Evolutionary conservation across 2,329 filamentous ascomycete species (phyloP).

Genomic region (Cercospora sesami): DNA sequence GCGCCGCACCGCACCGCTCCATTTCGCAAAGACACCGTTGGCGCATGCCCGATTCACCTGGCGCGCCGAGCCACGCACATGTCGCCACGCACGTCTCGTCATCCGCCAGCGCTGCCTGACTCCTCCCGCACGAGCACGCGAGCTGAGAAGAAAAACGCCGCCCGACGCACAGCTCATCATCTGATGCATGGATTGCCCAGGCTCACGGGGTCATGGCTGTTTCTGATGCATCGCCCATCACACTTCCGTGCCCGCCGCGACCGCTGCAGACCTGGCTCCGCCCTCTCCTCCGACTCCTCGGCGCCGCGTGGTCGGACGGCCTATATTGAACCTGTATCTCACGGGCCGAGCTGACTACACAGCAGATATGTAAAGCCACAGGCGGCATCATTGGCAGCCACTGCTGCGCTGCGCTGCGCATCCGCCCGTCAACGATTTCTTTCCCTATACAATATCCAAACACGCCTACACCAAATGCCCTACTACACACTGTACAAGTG

Average conservation of each 20-base stretch:
- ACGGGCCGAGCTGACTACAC: neutral
- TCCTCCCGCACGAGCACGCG: constrained; percentile 1
- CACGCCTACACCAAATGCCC: neutral
- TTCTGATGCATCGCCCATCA: neutral
- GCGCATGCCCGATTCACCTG: neutral
- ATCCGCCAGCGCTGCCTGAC: neutral
- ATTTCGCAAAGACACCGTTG: neutral
- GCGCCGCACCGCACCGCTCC: neutral
- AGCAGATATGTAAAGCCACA: neutral
- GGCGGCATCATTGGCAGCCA: neutral
- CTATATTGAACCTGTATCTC: neutral
- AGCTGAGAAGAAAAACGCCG: neutral
- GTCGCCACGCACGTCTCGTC: constrained; percentile 1
- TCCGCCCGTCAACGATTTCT: no score
- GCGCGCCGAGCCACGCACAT: neutral
- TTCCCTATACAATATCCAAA: neutral
- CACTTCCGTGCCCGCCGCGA: neutral
- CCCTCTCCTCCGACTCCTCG: neutral
- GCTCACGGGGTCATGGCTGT: neutral
- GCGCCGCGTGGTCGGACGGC: neutral
- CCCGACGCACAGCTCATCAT: neutral
- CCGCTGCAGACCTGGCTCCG: neutral
- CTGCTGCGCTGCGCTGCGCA: neutral
- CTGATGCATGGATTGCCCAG: neutral
- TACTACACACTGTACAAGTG: neutral